Conservation (phyloP, 768 basidiomycete genomes). For the Tylopilus intermedius region DNA sequence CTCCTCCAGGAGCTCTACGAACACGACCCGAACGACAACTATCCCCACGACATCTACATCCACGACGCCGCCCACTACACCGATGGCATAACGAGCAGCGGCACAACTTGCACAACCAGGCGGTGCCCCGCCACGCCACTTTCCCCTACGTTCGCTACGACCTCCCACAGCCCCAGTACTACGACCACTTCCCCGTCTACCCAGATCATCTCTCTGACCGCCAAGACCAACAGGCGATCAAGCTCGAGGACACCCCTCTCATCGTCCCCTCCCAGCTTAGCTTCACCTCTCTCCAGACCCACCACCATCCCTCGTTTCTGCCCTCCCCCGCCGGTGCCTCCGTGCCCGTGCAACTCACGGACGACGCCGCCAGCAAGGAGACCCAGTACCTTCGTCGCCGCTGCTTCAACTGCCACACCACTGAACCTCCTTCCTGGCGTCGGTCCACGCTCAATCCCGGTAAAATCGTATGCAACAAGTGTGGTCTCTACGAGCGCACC, state of each 20-base stretch:
- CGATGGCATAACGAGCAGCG: conserved; percentile 25
- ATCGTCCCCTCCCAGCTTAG: conserved; percentile 59
- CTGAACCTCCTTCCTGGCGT: conserved; percentile 86
- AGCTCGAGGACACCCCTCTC: conserved; percentile 59
- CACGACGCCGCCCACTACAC: conserved; percentile 33
- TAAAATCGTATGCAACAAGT: conserved; percentile 94
- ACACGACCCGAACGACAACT: conserved; percentile 42
- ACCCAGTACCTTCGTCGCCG: conserved; percentile 84
- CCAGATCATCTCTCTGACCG: conserved; percentile 34
- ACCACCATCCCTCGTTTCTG: conserved; percentile 37
- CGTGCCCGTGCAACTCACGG: conserved; percentile 78
- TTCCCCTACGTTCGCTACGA: conserved; percentile 77
- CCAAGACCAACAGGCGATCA: conserved; percentile 39
- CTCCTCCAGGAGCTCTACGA: conserved; percentile 74
- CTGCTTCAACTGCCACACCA: conserved; percentile 90
- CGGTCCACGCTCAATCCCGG: conserved; percentile 84
- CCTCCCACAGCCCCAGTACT: conserved; percentile 40
- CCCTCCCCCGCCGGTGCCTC: conserved; percentile 36
- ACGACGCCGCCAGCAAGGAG: conserved; percentile 86
- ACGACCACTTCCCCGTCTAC: conserved; percentile 35
- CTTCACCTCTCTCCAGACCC: conserved; percentile 30
- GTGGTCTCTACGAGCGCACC: conserved; percentile 86
- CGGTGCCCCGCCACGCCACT: conserved; percentile 57
- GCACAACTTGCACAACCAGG: conserved; percentile 10
- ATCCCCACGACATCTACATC: conserved; percentile 32